Percentiles rank a stretch among this genome's conserved stretches.
phyloP scores from a whole-genome alignment of 2,329 filamentous ascomycete genomes.

The Aspergillus intermedius region DNA sequence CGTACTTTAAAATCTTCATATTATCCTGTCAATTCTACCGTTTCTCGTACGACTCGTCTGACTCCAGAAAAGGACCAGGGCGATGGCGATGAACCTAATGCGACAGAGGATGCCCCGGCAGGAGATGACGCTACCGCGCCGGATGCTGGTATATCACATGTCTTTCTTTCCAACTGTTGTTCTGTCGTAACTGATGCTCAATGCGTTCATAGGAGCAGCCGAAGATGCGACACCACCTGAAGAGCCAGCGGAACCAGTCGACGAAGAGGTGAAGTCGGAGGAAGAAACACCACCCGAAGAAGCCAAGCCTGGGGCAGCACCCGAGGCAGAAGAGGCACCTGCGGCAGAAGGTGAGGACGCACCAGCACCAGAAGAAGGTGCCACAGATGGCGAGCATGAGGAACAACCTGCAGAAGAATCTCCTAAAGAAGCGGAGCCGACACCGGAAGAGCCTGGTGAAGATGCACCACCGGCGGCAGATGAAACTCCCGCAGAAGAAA shows the following conservation, averaged over 20 bases:
- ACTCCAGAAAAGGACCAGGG: slow-evolving; percentile 33
- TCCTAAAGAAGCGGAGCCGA: slow-evolving; percentile 4
- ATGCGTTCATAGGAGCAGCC: slow-evolving; percentile 15
- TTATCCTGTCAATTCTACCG: slow-evolving; percentile 29
- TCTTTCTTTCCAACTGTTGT: slow-evolving; percentile 16
- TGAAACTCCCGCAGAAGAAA: slow-evolving; percentile 4
- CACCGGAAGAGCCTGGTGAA: slow-evolving; percentile 4
- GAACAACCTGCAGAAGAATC: slow-evolving; percentile 2
- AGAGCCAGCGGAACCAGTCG: slow-evolving; percentile 15
- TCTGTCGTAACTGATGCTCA: slow-evolving; percentile 8
- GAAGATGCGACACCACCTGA: slow-evolving; percentile 19
- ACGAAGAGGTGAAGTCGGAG: slow-evolving; percentile 14
- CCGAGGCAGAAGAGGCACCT: slow-evolving; percentile 11
- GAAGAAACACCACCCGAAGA: slow-evolving; percentile 11
- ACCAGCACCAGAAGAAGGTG: slow-evolving; percentile 4
- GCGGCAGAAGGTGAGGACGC: slow-evolving; percentile 9
- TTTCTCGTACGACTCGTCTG: slow-evolving; percentile 21
- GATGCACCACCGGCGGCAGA: not conserved
- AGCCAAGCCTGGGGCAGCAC: slow-evolving; percentile 10
- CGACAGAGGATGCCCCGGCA: slow-evolving; percentile 12
- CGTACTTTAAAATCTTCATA: slow-evolving; percentile 31
- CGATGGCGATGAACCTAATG: slow-evolving; percentile 16
- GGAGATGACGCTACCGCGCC: not conserved
- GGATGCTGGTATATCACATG: not conserved
- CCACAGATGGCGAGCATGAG: not conserved